Evolutionary conservation across 306 rosid species (phyloP), one percentile per base, ranked within the genome.

Genomic region (Vicia faba): DNA sequence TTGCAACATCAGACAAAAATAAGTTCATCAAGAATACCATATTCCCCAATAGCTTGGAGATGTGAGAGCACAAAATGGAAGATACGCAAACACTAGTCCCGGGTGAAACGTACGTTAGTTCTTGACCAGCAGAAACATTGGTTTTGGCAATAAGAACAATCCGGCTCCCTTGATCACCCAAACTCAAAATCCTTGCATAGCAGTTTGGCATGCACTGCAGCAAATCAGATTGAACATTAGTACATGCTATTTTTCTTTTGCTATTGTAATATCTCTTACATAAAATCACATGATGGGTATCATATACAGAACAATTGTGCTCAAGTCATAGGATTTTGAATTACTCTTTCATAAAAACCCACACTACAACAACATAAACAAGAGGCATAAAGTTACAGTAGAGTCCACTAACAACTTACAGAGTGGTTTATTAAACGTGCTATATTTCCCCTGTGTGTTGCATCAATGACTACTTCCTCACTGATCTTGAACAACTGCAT

Each of bases 401-500:
- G 54, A 64, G 49, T 50, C 44, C 31, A 62, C 48, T 13, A 60
- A 64, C 39, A 72, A 82, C 96, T 70, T 81, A 93, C 99, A 51
- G 99, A 93, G 76, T 93, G 99, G 80, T 93, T 93, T 35, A 93
- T 93, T 51, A 93, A 58, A 51, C 99, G 99, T 23, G 99, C 97
- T 56, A 93, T 86, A 68, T 93, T 90, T 61, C 99, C 99, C 66
- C 56, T 78, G 45, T 76, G 23, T 2, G 99, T 93, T 54, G 99
- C 97, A 65, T 93, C 99, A 19, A 93, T 79, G 46, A 93, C 99
- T 58, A 83, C 85, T 70, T 90, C 99, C 64, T 93, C 99, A 2
- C 97, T 93, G 83, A 93, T 83, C 89, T 93, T 93, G 95, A 93
- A 93, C 41, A 93, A 93, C 99, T 93, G 96, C 95, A 81, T 35